Evolutionary conservation across 2,329 filamentous ascomycete species (phyloP), one percentile per base, ranked within the genome.

Genomic region (Alternaria infectoria): DNA sequence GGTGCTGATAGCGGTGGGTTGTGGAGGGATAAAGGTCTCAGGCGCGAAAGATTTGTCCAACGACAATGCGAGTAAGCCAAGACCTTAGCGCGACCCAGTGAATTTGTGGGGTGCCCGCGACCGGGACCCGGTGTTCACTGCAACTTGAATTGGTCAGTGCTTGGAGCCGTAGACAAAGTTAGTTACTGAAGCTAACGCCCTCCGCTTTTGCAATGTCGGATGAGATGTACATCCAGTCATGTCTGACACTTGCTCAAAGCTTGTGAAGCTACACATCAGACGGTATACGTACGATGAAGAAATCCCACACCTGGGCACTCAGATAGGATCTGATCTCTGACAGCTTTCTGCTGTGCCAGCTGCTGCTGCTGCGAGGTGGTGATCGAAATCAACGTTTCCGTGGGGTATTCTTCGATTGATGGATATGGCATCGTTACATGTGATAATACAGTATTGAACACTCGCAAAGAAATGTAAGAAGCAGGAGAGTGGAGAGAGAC

Each of bases 381-480:
- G 23, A 47, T 47, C 21, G 3, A 21, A 23, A 28, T 23, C 6
- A 12, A 32, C 11, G 12, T 10, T 32, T 15, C 30, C n/a, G 28
- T 36, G 25, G 12, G 19, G 28, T 36, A 46, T 46, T 9, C 45
- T 44, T 45, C 21, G 19, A 40, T 47, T 58, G 32, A 21, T n/a
- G 11, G 23, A 30, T n/a, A 28, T 17, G 26, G 32, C 40, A 17
- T 40, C 19, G 21, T 28, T 47, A 40, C 43, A 44, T 47, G 25
- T 66, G 64, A 63, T 71, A 43, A 52, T 70, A 73, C 69, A 73
- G 43, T 69, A 66, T 58, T 61, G 17, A 32, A 67, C 46, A 62
- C n/a, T 60, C 60, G 46, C 44, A 19, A 52, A 40, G 19, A 55
- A 17, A 59, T 52, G 51, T 43, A 64, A 46, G 62, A 62, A 61